Evolutionary conservation across 768 basidiomycete species (phyloP).

Genomic region (Collybia mongolica): DNA sequence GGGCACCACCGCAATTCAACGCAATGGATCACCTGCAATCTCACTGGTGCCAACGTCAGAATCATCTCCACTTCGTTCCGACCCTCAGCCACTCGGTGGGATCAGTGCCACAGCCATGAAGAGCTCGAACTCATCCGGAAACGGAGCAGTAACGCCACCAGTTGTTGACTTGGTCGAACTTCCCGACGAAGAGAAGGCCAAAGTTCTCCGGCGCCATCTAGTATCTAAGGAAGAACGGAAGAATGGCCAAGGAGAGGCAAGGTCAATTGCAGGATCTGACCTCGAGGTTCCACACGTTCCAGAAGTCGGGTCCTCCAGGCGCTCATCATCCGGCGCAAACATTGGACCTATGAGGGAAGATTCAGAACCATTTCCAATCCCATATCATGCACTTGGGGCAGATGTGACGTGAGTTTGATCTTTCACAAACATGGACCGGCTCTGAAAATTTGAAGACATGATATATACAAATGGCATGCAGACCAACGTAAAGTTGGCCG

Average conservation of each 20-base stretch:
- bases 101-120: slow-evolving; percentile 31
- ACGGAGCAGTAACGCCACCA: slow-evolving; percentile 28
- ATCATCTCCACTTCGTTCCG: slow-evolving; percentile 11
- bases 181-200: slow-evolving; percentile 81
- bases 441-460: slow-evolving; percentile 52
- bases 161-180: slow-evolving; percentile 54
- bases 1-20: slow-evolving; percentile 17
- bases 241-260: slow-evolving; percentile 22
- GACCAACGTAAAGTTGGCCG: slow-evolving; percentile 64
- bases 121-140: slow-evolving; percentile 19
- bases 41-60: slow-evolving; percentile 9
- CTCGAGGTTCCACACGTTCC: slow-evolving; percentile 28
- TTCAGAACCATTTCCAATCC: slow-evolving; percentile 80
- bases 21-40: slow-evolving; percentile 13
- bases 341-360: slow-evolving; percentile 38
- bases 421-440: neutral
- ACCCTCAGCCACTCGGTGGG: slow-evolving; percentile 27
- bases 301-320: slow-evolving; percentile 19
- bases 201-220: slow-evolving; percentile 77
- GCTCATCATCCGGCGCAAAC: slow-evolving; percentile 20
- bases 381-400: slow-evolving; percentile 83
- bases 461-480: slow-evolving; percentile 94
- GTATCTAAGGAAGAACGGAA: slow-evolving; percentile 72
- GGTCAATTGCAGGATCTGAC: slow-evolving; percentile 25
- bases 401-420: slow-evolving; percentile 81